Evolutionary conservation across 176 grass and related monocot species (phyloP).

Genomic region (Aegilops bicornis): DNA sequence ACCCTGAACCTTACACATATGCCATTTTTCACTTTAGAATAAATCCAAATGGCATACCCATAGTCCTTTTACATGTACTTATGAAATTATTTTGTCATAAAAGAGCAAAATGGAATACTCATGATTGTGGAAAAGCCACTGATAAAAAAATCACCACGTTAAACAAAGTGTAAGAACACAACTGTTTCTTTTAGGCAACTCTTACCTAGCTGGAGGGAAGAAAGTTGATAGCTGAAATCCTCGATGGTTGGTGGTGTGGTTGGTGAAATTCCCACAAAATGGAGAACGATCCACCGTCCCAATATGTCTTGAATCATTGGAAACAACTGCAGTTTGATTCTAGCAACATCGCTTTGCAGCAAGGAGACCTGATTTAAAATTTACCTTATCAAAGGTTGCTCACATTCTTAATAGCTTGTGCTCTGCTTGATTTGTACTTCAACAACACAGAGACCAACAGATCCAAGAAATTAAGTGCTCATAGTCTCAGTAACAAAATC

Average conservation of each 20-base stretch:
- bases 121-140: neutral
- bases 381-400: conserved; percentile 24
- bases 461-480: conserved; percentile 27
- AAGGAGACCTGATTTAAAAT: conserved; percentile 67
- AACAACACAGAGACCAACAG: conserved; percentile 13
- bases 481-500: conserved; percentile 3
- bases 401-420: conserved; percentile 15
- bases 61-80: neutral
- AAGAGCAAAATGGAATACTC: neutral
- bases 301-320: conserved; percentile 72
- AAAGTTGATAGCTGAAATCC: conserved; percentile 92
- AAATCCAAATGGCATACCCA: neutral
- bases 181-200: conserved; percentile 14
- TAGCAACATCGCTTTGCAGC: conserved; percentile 66
- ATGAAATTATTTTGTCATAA: neutral
- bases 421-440: conserved; percentile 16
- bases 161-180: conserved; percentile 12
- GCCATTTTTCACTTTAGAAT: neutral
- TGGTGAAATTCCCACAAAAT: conserved; percentile 76
- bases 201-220: conserved; percentile 86
- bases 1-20: neutral
- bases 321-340: conserved; percentile 72
- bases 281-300: conserved; percentile 79
- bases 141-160: conserved; percentile 9
- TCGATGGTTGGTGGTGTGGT: conserved; percentile 62